phyloP scores from a whole-genome alignment of 495 filamentous ascomycete species.

The Penicillium subrubescens region DNA sequence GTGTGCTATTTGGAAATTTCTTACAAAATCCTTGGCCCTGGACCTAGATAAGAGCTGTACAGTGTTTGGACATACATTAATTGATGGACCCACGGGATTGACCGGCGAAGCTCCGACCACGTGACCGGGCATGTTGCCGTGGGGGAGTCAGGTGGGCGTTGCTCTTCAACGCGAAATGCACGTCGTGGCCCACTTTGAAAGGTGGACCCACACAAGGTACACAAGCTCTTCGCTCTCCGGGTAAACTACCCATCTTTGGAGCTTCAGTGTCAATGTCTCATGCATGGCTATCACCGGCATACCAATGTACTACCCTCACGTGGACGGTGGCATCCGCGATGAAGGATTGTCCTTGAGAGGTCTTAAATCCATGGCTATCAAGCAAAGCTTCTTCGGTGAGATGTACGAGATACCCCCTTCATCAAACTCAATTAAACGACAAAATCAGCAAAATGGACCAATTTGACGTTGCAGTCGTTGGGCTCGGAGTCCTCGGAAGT shows the following conservation, averaged over 20 bases:
- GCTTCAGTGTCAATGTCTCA: background rate
- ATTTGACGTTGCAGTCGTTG: slow-evolving; percentile 22
- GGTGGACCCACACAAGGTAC: background rate
- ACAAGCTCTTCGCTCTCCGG: background rate
- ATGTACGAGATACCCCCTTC: background rate
- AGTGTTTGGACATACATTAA: background rate
- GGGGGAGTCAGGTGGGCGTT: background rate
- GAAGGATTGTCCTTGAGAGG: too few species aligned
- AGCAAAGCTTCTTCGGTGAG: background rate
- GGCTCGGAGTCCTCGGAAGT: slow-evolving; percentile 26
- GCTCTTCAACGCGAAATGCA: background rate
- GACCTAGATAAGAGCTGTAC: background rate
- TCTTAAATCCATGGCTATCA: background rate
- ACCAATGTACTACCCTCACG: background rate
- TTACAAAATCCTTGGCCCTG: too few species aligned
- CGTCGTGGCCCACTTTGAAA: background rate
- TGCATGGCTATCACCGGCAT: background rate
- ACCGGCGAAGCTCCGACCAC: background rate
- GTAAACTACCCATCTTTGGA: background rate
- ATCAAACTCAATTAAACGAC: background rate
- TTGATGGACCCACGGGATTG: background rate
- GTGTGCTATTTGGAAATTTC: too few species aligned
- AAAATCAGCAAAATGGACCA: slow-evolving; percentile 4
- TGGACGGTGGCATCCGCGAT: background rate
- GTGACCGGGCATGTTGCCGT: background rate